Conservation (phyloP, 345 rosid genomes). For the Bruguiera sexangula region DNA sequence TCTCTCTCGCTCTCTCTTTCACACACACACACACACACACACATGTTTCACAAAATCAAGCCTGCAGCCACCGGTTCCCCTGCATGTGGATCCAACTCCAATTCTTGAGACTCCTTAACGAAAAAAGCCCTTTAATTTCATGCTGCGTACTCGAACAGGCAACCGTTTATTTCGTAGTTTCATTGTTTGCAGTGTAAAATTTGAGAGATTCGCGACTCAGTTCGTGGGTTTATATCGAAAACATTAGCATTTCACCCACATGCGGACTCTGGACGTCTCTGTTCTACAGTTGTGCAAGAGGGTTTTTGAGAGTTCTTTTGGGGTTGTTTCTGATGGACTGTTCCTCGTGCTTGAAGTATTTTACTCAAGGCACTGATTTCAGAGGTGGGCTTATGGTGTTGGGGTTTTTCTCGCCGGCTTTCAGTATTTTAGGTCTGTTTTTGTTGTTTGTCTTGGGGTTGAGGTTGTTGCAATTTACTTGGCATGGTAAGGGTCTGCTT, state of each 20-base stretch:
- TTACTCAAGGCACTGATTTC: constrained; percentile 31
- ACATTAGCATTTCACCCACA: constrained; percentile 10
- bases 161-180: background rate
- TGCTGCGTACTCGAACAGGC: no score
- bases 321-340: constrained; percentile 33
- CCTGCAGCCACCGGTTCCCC: background rate
- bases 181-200: background rate
- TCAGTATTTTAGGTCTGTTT: constrained; percentile 33
- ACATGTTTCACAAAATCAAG: no score
- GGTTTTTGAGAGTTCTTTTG: constrained; percentile 15
- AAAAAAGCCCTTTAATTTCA: no score
- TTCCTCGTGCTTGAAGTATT: constrained; percentile 35
- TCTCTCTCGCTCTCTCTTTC: background rate
- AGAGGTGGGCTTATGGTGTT: constrained; percentile 40
- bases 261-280: constrained; percentile 37
- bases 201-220: background rate
- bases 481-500: constrained; percentile 19
- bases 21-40: no score
- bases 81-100: background rate
- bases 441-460: constrained; percentile 38
- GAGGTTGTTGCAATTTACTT: constrained; percentile 32
- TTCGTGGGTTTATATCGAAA: background rate
- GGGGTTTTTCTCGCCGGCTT: constrained; percentile 38
- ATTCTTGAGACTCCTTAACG: no score
- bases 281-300: constrained; percentile 29